phyloP scores from a whole-genome alignment of 495 filamentous ascomycete species.

The Penicillium canescens region DNA sequence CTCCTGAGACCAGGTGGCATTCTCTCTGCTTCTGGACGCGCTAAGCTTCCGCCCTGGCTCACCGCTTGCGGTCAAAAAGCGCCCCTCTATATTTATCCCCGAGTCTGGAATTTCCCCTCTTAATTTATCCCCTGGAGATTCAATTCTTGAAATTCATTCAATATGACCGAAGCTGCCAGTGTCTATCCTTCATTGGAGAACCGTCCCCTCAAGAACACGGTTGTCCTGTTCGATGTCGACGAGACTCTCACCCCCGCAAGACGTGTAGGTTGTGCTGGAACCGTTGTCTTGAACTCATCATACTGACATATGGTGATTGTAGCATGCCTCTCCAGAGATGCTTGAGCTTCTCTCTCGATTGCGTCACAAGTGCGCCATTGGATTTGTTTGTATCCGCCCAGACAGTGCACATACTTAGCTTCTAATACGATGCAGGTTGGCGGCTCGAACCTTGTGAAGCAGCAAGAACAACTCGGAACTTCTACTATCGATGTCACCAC shows the following conservation, averaged over 20 bases:
- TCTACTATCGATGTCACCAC: conserved; percentile 61
- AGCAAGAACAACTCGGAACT: conserved; percentile 90
- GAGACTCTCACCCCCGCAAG: conserved; percentile 80
- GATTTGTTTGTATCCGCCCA: conserved; percentile 58
- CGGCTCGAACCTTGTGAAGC: conserved; percentile 84
- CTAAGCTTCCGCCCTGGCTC: conserved; percentile 20
- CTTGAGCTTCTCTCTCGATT: conserved; percentile 74
- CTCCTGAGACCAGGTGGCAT: conserved; percentile 8
- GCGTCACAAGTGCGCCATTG: conserved; percentile 87
- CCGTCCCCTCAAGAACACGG: conserved; percentile 84
- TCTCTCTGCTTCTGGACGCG: conserved; percentile 16
- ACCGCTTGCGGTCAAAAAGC: conserved; percentile 38
- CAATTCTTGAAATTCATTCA: conserved; percentile 5
- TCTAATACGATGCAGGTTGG: conserved; percentile 52
- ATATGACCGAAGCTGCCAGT: conserved; percentile 49
- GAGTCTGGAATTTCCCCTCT: conserved; percentile 7
- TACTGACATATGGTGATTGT: conserved; percentile 9
- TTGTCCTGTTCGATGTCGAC: conserved; percentile 93
- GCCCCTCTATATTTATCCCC: conserved; percentile 22
- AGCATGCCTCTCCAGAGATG: conserved; percentile 77
- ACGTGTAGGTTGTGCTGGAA: conserved; percentile 49
- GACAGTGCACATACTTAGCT: background rate
- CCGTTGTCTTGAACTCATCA: background rate
- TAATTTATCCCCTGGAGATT: background rate
- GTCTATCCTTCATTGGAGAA: conserved; percentile 73